Conservation (phyloP, 2,329 filamentous ascomycete species). For the Arthrobotrys conoides region DNA sequence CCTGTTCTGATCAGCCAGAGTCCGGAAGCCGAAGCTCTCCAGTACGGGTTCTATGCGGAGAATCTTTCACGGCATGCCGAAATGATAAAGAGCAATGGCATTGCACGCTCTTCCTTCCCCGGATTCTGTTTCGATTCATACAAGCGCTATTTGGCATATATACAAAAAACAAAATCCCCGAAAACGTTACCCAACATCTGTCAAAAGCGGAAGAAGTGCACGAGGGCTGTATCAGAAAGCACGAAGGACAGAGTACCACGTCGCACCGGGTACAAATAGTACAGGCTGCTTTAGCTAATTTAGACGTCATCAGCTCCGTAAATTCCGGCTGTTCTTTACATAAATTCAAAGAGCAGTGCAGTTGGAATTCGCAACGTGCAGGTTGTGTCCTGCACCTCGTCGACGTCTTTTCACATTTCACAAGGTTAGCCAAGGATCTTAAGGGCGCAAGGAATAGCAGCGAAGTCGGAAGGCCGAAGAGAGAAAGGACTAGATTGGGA, state of each 20-base stretch:
- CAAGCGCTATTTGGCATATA: not conserved
- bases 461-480: conserved; percentile 28
- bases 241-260: conserved; percentile 26
- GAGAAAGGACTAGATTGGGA: conserved; percentile 12
- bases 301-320: conserved; percentile 38
- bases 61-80: conserved; percentile 28
- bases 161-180: conserved; percentile 1
- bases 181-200: conserved; percentile 23
- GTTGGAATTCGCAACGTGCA: conserved; percentile 25
- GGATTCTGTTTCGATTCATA: conserved; percentile 12
- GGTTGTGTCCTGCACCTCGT: conserved; percentile 45
- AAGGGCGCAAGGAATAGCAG: conserved; percentile 21
- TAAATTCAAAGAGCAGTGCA: conserved; percentile 17
- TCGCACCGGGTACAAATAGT: conserved; percentile 21
- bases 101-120: conserved; percentile 16
- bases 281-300: conserved; percentile 27
- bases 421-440: conserved; percentile 34
- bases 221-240: conserved; percentile 16
- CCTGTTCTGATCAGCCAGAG: not conserved
- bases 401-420: conserved; percentile 39
- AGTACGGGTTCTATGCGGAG: conserved; percentile 6
- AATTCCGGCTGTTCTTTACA: conserved; percentile 37
- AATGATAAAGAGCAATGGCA: conserved; percentile 11
- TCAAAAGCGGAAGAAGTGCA: conserved; percentile 27
- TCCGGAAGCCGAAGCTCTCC: conserved; percentile 4